Conservation (phyloP, 2,329 filamentous ascomycete genomes). For the Nothophaeocryptopus gaeumannii region DNA sequence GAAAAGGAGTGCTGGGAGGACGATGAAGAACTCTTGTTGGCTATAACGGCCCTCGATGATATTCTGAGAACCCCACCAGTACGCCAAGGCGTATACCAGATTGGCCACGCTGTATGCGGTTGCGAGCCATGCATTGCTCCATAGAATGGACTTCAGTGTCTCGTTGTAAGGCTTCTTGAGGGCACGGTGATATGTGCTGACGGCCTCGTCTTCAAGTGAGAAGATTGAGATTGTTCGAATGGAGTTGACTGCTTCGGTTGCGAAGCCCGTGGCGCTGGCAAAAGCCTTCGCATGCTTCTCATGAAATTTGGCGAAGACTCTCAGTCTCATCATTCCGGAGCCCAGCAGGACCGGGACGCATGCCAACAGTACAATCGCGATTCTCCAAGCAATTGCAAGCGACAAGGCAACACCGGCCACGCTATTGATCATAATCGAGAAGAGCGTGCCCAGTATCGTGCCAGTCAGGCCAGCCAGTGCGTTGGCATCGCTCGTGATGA, state of each 20-base stretch:
- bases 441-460: slow-evolving; percentile 66
- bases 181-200: slow-evolving; percentile 23
- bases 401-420: slow-evolving; percentile 65
- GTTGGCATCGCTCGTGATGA: slow-evolving; percentile 68
- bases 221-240: slow-evolving; percentile 54
- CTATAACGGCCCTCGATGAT: slow-evolving; percentile 65
- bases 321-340: slow-evolving; percentile 66
- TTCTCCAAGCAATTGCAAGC: slow-evolving; percentile 72
- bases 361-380: slow-evolving; percentile 68
- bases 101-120: slow-evolving; percentile 61
- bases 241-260: slow-evolving; percentile 44
- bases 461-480: slow-evolving; percentile 67
- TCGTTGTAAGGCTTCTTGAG: slow-evolving; percentile 23
- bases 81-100: slow-evolving; percentile 70
- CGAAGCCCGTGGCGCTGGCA: slow-evolving; percentile 50
- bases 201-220: slow-evolving; percentile 52
- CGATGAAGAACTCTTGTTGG: slow-evolving; percentile 70
- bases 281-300: slow-evolving; percentile 52
- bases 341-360: slow-evolving; percentile 60
- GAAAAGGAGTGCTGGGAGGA: slow-evolving; percentile 68
- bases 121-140: slow-evolving; percentile 45
- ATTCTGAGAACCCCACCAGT: slow-evolving; percentile 75
- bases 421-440: slow-evolving; percentile 67
- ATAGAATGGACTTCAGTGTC: slow-evolving; percentile 21
- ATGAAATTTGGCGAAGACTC: slow-evolving; percentile 55